Evolutionary conservation across 495 filamentous ascomycete species (phyloP).

Genomic region (Delitschia confertaspora): DNA sequence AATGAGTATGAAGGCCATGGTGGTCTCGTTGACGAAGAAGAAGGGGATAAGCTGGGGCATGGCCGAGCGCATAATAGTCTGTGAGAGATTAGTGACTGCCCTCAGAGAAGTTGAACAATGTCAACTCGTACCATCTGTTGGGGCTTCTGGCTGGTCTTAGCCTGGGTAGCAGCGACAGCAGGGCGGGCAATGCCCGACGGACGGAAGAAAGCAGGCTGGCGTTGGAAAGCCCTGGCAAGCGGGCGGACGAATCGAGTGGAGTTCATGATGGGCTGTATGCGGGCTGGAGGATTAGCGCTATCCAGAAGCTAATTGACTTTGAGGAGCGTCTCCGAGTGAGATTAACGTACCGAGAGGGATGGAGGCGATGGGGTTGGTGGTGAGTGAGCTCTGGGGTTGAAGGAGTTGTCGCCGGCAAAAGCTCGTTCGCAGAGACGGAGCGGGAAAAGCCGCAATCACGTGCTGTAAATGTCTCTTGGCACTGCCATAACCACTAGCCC

Average conservation of each 20-base stretch:
- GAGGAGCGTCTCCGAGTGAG: neutral
- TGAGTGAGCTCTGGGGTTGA: conserved; percentile 2
- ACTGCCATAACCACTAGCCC: too few species aligned
- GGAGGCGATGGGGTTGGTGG: conserved; percentile 9
- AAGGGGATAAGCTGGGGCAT: conserved; percentile 37
- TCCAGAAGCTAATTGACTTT: conserved; percentile 11
- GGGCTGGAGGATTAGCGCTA: conserved; percentile 8
- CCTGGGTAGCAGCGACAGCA: conserved; percentile 15
- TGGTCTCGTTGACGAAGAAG: conserved; percentile 36
- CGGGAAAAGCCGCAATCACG: conserved; percentile 14
- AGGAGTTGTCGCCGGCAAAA: conserved; percentile 12
- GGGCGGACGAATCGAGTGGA: conserved; percentile 29
- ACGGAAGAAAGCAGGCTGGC: conserved; percentile 20
- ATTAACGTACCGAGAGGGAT: conserved; percentile 19
- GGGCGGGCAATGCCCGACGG: conserved; percentile 20
- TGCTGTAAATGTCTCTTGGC: too few species aligned
- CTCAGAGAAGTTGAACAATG: too few species aligned
- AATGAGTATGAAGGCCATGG: conserved; percentile 30
- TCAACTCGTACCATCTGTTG: conserved; percentile 23
- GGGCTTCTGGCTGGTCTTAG: conserved; percentile 14
- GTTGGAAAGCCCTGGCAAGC: conserved; percentile 23
- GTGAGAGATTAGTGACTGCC: too few species aligned
- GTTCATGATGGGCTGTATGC: conserved; percentile 28
- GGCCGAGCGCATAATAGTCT: conserved; percentile 30
- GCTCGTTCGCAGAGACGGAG: neutral